Percentiles rank a stretch among this genome's conserved stretches.
These are phyloP conservation scores for Cladophialophora carrionii DNA, from an alignment of 2,329 filamentous ascomycete genomes.

Conservation along the genomic window DNA sequence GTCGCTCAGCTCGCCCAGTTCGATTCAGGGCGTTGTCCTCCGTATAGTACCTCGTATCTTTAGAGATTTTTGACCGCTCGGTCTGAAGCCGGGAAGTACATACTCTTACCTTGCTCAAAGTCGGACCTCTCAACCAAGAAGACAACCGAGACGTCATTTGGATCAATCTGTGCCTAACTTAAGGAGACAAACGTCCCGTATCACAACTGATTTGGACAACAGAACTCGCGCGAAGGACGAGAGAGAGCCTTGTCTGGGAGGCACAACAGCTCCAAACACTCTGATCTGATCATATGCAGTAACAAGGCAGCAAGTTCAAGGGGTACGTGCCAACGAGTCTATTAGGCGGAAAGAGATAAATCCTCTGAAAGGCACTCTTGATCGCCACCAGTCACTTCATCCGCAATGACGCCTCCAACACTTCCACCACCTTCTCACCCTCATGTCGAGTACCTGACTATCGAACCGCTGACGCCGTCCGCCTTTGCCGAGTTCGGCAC, in stretches of 20 bases:
- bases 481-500: slow-evolving; percentile 80
- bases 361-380: not conserved
- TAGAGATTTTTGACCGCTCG: not conserved
- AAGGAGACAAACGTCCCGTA: not conserved
- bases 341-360: not conserved
- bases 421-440: slow-evolving; percentile 11
- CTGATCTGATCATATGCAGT: not conserved
- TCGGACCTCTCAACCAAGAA: not conserved
- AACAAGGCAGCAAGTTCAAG: not conserved
- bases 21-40: not conserved
- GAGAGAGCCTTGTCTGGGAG: not conserved
- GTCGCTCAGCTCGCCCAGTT: not conserved
- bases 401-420: slow-evolving; percentile 23
- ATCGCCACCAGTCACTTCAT: not conserved
- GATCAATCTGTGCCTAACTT: not conserved
- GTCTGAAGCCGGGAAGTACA: not conserved
- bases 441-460: slow-evolving; percentile 49
- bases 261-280: not conserved
- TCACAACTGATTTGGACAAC: not conserved
- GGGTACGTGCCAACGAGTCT: not conserved
- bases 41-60: not conserved
- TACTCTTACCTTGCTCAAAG: not conserved
- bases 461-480: slow-evolving; percentile 67
- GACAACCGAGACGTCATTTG: not conserved
- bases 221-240: not conserved